Evolutionary conservation across 176 grass and related monocot species (phyloP).

Genomic region (Cenchrus fungigraminus): DNA sequence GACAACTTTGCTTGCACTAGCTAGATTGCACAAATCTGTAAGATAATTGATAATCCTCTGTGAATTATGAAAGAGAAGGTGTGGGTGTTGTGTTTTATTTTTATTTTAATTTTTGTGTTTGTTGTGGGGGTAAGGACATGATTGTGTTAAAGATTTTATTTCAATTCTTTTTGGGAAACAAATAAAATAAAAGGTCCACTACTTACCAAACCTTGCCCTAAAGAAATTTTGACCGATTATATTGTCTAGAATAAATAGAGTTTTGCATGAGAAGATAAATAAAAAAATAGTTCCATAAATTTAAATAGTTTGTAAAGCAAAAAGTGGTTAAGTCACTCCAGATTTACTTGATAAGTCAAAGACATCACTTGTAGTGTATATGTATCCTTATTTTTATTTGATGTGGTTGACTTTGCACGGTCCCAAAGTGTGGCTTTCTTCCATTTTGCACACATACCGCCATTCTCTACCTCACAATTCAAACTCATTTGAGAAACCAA

Average conservation of each 20-base stretch:
- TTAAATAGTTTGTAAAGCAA: background rate
- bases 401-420: background rate
- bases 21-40: conserved; percentile 44
- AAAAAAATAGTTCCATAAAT: background rate
- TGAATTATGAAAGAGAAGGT: background rate
- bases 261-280: background rate
- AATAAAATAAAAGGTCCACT: background rate
- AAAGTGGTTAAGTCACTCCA: background rate
- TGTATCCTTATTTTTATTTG: background rate
- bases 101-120: background rate
- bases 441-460: background rate
- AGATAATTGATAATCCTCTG: conserved; percentile 6
- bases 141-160: background rate
- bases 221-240: background rate
- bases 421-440: background rate
- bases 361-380: background rate
- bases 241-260: background rate
- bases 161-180: background rate
- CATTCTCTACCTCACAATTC: background rate
- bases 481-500: background rate
- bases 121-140: background rate
- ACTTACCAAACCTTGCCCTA: background rate
- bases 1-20: conserved; percentile 18
- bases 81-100: background rate
- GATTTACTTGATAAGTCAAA: background rate